Percentiles rank a stretch among this genome's conserved stretches.
Conservation (phyloP, 2,329 filamentous ascomycete genomes). For the Tolypocladium nubicola region DNA sequence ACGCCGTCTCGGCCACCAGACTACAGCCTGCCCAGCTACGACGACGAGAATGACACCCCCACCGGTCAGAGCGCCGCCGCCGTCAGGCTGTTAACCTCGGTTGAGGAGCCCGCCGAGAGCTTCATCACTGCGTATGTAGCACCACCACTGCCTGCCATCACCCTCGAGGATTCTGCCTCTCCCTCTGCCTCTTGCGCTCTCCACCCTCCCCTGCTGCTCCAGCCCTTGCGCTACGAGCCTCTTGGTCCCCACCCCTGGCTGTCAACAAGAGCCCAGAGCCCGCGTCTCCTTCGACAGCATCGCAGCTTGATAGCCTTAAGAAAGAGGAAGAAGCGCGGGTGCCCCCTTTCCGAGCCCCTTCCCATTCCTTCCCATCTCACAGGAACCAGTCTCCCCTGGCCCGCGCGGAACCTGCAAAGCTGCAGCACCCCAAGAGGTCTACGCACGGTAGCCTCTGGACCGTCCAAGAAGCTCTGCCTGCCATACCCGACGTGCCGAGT, state of each 20-base stretch:
- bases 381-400: slow-evolving; percentile 19
- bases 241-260: not conserved
- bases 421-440: slow-evolving; percentile 3
- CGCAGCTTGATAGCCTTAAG: not conserved
- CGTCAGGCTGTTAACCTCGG: slow-evolving; percentile 51
- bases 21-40: slow-evolving; percentile 46
- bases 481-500: slow-evolving; percentile 39
- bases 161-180: not conserved
- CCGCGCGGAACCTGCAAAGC: slow-evolving; percentile 4
- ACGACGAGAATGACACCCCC: slow-evolving; percentile 41
- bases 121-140: slow-evolving; percentile 43
- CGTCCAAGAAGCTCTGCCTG: slow-evolving; percentile 31
- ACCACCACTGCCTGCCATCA: not conserved
- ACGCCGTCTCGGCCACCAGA: slow-evolving; percentile 44
- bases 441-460: slow-evolving; percentile 6
- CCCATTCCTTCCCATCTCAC: not conserved
- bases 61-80: slow-evolving; percentile 39
- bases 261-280: not conserved
- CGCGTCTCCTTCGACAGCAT: not conserved
- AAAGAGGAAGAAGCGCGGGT: not conserved
- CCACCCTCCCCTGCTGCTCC: not conserved
- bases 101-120: slow-evolving; percentile 42
- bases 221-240: not conserved
- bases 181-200: not conserved
- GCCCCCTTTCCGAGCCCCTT: not conserved